Base-by-base conservation (phyloP, 2,329 filamentous ascomycete species). In the Metarhizium guizhouense region DNA sequence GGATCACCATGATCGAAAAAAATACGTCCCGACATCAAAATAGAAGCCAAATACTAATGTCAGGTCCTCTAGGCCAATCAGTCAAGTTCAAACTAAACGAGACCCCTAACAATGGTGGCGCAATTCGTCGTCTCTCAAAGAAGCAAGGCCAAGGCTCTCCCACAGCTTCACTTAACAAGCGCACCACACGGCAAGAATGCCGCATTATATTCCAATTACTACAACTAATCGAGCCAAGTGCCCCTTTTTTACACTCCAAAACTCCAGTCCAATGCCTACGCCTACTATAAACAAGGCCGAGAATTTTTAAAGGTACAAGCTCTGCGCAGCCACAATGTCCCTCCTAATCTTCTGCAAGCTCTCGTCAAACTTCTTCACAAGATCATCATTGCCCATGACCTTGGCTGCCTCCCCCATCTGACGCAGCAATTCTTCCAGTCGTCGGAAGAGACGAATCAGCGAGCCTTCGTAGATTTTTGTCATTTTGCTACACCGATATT, bases 391-490 rank as follows among this genome's bases (percentile, higher is more conserved):
- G 65, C 94, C 94, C 94, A 99, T 99, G 60, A 96, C 93, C 75
- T 96, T 97, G 61, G 89, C 84, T 29, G 93, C 94, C 74, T 97
- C 89, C 16, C 88, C 93, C 82, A 97, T 95, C 72, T 99, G 94
- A 62, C 94, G 84, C 40, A 99, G 78, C 56, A 96, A 79, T 74
- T 99, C 94, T 72, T 99, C 94, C 36, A 99, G 79, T 20, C 94
- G 88, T 54, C 94, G 88, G 83, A 99, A 99, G 43, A 96, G 84
- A 51, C 94, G 90, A 64, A 99, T 97, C 58, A 99, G 77, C 57
- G 90, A 96, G 58, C 94, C 94, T 75, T 99, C 94, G 72, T 96
- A 99, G 32, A 93, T 90, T 65, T 96, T 93, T 32, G 94, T 97
- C 92, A 99, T 96, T 90, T 95, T 95, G 74, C 93, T 95, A 60